These are phyloP conservation scores for Solanum chacoense DNA, from an alignment of 305 asterid genomes.

Conservation along the genomic window DNA sequence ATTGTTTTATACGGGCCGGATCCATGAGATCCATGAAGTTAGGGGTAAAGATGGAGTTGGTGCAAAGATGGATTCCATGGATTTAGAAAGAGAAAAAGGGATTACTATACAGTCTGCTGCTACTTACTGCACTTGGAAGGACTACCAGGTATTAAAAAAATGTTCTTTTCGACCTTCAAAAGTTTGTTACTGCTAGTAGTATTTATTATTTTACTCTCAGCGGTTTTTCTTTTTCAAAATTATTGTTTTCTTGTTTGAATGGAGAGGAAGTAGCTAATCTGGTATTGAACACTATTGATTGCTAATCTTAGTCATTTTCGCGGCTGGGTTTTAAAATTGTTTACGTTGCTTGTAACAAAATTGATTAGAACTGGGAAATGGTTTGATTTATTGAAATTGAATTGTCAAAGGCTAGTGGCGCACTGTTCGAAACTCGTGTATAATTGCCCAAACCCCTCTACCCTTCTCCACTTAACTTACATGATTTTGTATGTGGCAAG, in stretches of 20 bases:
- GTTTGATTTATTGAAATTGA: not conserved
- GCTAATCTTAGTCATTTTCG: not conserved
- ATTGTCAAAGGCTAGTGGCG: not conserved
- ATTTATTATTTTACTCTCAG: not conserved
- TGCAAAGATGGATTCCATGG: constrained; percentile 99
- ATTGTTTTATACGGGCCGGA: constrained; percentile 88
- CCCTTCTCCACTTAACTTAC: not conserved
- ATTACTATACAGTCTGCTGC: constrained; percentile 98
- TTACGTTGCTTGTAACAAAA: not conserved
- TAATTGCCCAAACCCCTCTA: not conserved
- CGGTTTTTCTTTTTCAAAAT: not conserved
- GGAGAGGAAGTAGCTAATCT: not conserved
- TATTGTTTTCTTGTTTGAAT: not conserved
- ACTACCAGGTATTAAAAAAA: constrained; percentile 42
- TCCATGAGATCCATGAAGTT: constrained; percentile 95
- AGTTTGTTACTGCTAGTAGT: not conserved
- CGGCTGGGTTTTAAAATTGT: not conserved
- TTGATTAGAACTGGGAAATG: not conserved
- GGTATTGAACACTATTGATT: not conserved
- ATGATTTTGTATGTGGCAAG: not conserved
- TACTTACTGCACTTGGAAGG: constrained; percentile 88
- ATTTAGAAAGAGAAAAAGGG: constrained; percentile 97
- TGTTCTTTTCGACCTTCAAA: not conserved
- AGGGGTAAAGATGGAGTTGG: constrained; percentile 96
- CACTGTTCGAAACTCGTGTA: not conserved